These are phyloP conservation scores for Sarocladiaceae sp. DNA, from an alignment of 2,329 filamentous ascomycete species.

Conservation along the genomic window DNA sequence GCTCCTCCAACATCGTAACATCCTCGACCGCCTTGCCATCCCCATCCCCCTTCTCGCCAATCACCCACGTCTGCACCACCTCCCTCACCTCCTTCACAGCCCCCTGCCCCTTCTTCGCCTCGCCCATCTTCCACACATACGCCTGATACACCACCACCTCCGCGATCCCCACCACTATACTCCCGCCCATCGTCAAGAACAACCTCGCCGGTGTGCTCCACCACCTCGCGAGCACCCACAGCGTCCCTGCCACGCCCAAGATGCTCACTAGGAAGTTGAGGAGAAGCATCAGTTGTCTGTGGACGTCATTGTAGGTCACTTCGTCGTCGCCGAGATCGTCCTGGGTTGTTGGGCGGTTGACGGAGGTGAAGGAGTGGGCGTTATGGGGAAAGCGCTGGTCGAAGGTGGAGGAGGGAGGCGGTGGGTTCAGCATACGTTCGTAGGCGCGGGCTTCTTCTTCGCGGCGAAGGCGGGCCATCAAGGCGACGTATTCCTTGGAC, in stretches of 20 bases:
- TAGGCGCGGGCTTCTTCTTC: conserved; percentile 80
- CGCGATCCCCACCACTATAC: conserved; percentile 62
- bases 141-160: conserved; percentile 73
- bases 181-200: conserved; percentile 65
- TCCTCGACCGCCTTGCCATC: conserved; percentile 18
- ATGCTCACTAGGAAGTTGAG: conserved; percentile 88
- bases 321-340: conserved; percentile 54
- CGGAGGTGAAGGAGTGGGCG: conserved; percentile 47
- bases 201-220: conserved; percentile 67
- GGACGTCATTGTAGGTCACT: conserved; percentile 63
- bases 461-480: conserved; percentile 79
- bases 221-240: conserved; percentile 73
- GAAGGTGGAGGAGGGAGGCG: conserved; percentile 50
- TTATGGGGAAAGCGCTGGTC: conserved; percentile 49
- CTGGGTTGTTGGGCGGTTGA: conserved; percentile 39
- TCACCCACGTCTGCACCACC: conserved; percentile 66
- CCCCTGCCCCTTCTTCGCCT: conserved; percentile 59
- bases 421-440: conserved; percentile 67
- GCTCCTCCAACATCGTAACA: conserved; percentile 15
- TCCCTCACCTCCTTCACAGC: conserved; percentile 59
- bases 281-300: conserved; percentile 77
- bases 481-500: conserved; percentile 74
- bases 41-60: conserved; percentile 33
- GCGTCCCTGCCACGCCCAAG: conserved; percentile 66
- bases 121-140: conserved; percentile 64